Evolutionary conservation across 1,284 basidiomycete species (phyloP), one percentile per base, ranked within the genome.

Genomic region (Moesziomyces antarcticus): DNA sequence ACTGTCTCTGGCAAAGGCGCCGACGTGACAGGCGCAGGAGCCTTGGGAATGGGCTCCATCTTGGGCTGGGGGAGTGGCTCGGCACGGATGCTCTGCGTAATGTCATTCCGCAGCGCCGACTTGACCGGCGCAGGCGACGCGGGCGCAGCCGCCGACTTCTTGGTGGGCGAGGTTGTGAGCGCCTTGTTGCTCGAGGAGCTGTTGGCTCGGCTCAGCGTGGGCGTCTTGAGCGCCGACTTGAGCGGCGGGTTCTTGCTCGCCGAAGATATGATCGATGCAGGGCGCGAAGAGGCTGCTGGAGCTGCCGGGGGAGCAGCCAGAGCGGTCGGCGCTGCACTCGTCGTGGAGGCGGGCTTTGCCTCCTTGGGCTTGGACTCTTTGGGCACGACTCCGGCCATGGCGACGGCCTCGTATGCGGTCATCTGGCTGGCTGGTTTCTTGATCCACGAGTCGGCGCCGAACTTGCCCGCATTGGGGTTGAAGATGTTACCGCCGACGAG

Each of bases 171-270:
- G 16, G 63, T 52, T 9, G 52, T 14, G 13, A 48, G 7, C 10
- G 40, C 50, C 37, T 68, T 71, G 33, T 58, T 51, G 48, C 71
- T 74, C 5, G 56, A 24, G 24, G 40, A 54, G 56, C 71, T 77
- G 52, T 66, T 69, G 41, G 57, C 50, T 6, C 75, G 62, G 52
- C 68, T 66, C 20, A 73, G 40, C 6, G 66, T 63, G 16, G 70
- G 65, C 16, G 67, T 55, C 69, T 80, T 80, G 55, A 80, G 74
- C 14, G 78, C 77, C 41, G 78, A 78, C 63, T 79, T 80, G 47
- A 80, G 67, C 27, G 78, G 78, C 3, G 76, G 67, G 37, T 55
- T 74, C 63, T 73, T 75, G 42, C 55, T 64, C 6, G 72, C 72
- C 33, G 72, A 73, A 9, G 65, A 68, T 55, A 58, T 61, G 61